phyloP scores from a whole-genome alignment of 371 early-diverging fungal species.

The Chytridiales sp. region DNA sequence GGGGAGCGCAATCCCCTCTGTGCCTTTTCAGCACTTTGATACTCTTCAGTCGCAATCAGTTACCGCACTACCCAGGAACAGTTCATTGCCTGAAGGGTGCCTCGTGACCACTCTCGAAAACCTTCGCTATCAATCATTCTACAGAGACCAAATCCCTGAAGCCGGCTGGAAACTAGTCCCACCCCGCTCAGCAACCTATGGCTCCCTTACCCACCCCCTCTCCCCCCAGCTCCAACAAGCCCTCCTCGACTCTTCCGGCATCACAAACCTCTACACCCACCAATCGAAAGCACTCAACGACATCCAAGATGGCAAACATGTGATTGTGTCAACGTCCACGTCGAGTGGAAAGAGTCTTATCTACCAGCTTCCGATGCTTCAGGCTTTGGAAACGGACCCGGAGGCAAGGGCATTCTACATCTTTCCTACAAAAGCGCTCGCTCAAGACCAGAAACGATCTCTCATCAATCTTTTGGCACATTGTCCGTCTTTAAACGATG shows the following conservation, averaged over 20 bases:
- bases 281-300: constrained; percentile 64
- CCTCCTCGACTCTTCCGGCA: constrained; percentile 17
- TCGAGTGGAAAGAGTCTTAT: constrained; percentile 76
- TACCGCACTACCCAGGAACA: too few species aligned
- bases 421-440: constrained; percentile 66
- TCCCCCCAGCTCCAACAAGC: constrained; percentile 18
- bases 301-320: constrained; percentile 46
- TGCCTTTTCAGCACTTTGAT: too few species aligned
- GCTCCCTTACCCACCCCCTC: constrained; percentile 14
- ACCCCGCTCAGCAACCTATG: background rate
- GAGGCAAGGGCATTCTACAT: constrained; percentile 55
- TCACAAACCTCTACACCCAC: constrained; percentile 62
- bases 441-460: constrained; percentile 72
- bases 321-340: constrained; percentile 70
- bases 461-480: constrained; percentile 32
- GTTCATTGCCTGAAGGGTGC: too few species aligned
- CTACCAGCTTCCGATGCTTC: constrained; percentile 70
- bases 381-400: constrained; percentile 46
- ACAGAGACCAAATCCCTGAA: constrained; percentile 17
- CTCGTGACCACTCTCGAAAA: too few species aligned
- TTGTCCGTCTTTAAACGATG: constrained; percentile 52
- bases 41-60: too few species aligned
- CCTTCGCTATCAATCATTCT: constrained; percentile 16
- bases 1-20: too few species aligned
- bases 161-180: background rate